phyloP scores from a whole-genome alignment of 2,329 filamentous ascomycete species.

The Ophiostoma sp. region DNA sequence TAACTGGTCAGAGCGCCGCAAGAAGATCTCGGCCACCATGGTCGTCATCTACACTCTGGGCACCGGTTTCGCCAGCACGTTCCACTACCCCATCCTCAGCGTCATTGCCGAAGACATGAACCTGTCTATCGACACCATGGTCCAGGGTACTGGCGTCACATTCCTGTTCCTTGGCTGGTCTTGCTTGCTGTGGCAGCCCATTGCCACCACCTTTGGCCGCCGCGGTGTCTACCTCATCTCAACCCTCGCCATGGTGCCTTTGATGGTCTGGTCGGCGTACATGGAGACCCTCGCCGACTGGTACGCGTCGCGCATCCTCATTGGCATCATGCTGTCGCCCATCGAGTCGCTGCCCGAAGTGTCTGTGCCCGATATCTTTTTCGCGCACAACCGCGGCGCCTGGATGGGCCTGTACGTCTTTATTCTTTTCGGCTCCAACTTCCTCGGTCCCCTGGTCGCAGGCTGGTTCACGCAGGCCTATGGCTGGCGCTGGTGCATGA shows the following conservation, averaged over 20 bases:
- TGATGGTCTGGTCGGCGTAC: slow-evolving; percentile 39
- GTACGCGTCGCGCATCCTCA: slow-evolving; percentile 43
- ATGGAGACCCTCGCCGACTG: slow-evolving; percentile 40
- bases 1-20: slow-evolving; percentile 49
- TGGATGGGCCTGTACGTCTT: slow-evolving; percentile 43
- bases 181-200: slow-evolving; percentile 45
- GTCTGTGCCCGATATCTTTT: slow-evolving; percentile 29
- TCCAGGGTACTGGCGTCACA: slow-evolving; percentile 46
- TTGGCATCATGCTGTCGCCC: slow-evolving; percentile 42
- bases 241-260: slow-evolving; percentile 31
- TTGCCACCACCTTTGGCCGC: slow-evolving; percentile 42
- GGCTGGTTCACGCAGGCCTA: slow-evolving; percentile 46
- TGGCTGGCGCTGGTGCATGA: slow-evolving; percentile 48
- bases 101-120: slow-evolving; percentile 45
- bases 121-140: slow-evolving; percentile 41
- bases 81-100: slow-evolving; percentile 47
- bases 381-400: slow-evolving; percentile 33
- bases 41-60: slow-evolving; percentile 41
- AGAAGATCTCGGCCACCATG: slow-evolving; percentile 39
- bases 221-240: slow-evolving; percentile 30
- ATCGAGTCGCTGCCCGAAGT: slow-evolving; percentile 46
- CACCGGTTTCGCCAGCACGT: slow-evolving; percentile 44
- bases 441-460: slow-evolving; percentile 44
- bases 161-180: slow-evolving; percentile 44
- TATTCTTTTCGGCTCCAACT: slow-evolving; percentile 41